Conservation (phyloP, 306 rosid species). For the Lathyrus tuberosus region DNA sequence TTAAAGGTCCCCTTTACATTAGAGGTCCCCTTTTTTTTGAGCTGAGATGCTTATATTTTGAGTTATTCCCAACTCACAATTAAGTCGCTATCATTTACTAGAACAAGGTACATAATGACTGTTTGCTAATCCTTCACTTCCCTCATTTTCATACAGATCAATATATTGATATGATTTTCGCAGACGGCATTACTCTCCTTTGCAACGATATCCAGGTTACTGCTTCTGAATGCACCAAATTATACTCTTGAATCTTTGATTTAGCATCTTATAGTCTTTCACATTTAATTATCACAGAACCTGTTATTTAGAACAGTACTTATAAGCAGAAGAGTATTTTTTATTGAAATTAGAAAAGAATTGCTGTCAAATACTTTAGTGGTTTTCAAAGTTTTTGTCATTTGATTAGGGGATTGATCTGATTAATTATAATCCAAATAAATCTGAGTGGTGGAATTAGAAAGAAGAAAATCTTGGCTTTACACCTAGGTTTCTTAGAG, state of each 20-base stretch:
- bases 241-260: conserved; percentile 16
- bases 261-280: not conserved
- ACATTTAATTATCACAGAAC: conserved; percentile 1
- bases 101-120: conserved; percentile 22
- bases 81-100: conserved; percentile 27
- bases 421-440: conserved; percentile 2
- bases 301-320: conserved; percentile 10
- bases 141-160: conserved; percentile 60
- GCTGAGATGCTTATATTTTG: conserved; percentile 4
- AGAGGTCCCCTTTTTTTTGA: not conserved
- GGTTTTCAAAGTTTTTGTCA: conserved; percentile 24
- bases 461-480: conserved; percentile 12
- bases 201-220: conserved; percentile 92
- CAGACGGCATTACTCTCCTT: conserved; percentile 90
- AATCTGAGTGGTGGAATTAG: conserved; percentile 21
- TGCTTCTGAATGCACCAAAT: conserved; percentile 36
- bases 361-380: conserved; percentile 11
- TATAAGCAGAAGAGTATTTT: not conserved
- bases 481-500: conserved; percentile 19
- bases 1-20: not conserved
- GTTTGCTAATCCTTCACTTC: conserved; percentile 34
- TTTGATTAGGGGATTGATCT: conserved; percentile 21
- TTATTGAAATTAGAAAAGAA: not conserved
- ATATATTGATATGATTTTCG: conserved; percentile 81
- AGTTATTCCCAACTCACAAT: not conserved